phyloP scores from a whole-genome alignment of 2,329 filamentous ascomycete species.

The Penicillium sp. region DNA sequence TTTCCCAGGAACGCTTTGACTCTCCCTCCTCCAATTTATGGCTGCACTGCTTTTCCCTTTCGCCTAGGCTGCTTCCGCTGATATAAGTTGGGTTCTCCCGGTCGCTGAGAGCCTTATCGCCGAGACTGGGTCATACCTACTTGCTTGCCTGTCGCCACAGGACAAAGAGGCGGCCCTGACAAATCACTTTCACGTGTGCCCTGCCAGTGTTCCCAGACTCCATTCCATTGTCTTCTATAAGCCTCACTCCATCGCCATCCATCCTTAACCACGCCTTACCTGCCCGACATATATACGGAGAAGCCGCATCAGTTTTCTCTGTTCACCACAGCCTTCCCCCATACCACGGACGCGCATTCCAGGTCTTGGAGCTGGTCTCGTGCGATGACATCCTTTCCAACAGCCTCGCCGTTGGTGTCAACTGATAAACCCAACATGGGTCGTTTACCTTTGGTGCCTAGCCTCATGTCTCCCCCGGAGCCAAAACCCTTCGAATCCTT shows the following conservation, averaged over 20 bases:
- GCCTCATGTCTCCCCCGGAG: constrained; percentile 53
- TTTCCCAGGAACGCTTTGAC: constrained; percentile 12
- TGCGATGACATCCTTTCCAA: constrained; percentile 35
- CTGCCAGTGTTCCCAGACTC: constrained; percentile 23
- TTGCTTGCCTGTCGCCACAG: constrained; percentile 30
- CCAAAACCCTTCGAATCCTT: constrained; percentile 58
- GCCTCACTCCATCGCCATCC: constrained; percentile 20
- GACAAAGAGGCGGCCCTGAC: constrained; percentile 31
- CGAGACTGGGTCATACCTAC: constrained; percentile 24
- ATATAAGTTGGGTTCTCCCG: constrained; percentile 13
- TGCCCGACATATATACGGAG: constrained; percentile 3
- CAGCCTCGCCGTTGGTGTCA: constrained; percentile 29
- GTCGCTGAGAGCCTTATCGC: constrained; percentile 28
- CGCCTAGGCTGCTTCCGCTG: constrained; percentile 1
- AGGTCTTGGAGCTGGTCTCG: background rate
- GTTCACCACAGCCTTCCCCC: background rate
- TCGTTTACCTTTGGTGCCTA: constrained; percentile 49
- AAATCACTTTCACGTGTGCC: constrained; percentile 34
- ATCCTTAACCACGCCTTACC: constrained; percentile 1
- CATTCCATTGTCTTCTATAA: constrained; percentile 31
- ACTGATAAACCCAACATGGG: constrained; percentile 43
- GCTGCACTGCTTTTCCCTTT: background rate
- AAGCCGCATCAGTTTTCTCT: constrained; percentile 4
- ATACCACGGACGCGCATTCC: background rate
- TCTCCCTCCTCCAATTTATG: constrained; percentile 7